Conservation (phyloP, 2,329 filamentous ascomycete genomes). For the Diaporthe ampelina region DNA sequence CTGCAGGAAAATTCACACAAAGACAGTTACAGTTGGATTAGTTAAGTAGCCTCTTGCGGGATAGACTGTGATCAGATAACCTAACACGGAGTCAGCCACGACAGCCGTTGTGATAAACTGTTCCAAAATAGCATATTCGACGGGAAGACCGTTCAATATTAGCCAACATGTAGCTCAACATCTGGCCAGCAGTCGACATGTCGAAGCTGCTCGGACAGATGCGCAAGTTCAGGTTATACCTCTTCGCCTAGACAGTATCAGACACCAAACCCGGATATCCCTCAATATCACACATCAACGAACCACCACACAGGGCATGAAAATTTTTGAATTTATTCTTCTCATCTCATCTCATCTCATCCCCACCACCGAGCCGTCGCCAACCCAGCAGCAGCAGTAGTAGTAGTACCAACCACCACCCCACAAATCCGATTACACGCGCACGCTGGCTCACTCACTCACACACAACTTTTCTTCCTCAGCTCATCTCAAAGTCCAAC, state of each 20-base stretch:
- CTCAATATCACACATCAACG: background rate
- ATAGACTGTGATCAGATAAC: background rate
- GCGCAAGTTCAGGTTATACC: background rate
- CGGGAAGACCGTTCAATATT: background rate
- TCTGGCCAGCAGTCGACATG: background rate
- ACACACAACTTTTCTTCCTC: background rate
- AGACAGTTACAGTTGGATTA: too few species aligned
- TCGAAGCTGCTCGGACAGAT: background rate
- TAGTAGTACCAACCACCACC: background rate
- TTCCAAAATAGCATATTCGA: too few species aligned
- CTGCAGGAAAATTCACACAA: too few species aligned
- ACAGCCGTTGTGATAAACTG: too few species aligned
- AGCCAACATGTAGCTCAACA: background rate
- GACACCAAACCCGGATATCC: too few species aligned
- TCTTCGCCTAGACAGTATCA: too few species aligned
- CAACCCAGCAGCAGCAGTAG: background rate
- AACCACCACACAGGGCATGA: background rate
- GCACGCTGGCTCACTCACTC: background rate
- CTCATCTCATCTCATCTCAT: background rate
- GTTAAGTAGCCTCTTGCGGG: too few species aligned
- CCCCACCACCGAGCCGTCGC: background rate
- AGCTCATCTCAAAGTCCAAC: background rate
- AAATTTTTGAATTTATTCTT: slow-evolving; percentile 18
- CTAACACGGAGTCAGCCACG: background rate
- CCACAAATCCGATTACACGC: slow-evolving; percentile 18